Conservation (phyloP, 2,329 filamentous ascomycete genomes). For the Penicillium sp. region DNA sequence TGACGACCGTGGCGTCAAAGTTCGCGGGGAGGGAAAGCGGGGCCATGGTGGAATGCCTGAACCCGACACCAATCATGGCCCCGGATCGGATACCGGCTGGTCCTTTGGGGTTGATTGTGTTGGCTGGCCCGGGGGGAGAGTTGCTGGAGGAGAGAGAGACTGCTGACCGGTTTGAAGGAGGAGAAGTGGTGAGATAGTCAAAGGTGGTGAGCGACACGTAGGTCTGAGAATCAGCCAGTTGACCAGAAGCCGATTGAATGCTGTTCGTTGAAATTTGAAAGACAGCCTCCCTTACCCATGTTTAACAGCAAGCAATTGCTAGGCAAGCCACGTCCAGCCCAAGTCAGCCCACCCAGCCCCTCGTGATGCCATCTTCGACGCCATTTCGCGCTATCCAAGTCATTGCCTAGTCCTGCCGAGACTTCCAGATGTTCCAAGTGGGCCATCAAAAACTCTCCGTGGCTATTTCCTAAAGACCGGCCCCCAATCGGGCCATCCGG, state of each 20-base stretch:
- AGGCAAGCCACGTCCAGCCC: neutral
- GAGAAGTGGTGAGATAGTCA: neutral
- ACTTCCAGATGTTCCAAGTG: neutral
- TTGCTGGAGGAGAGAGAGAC: neutral
- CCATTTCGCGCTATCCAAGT: neutral
- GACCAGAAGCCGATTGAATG: no score
- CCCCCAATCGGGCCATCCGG: constrained; percentile 12
- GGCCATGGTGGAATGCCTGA: neutral
- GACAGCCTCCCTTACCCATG: no score
- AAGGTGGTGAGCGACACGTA: neutral
- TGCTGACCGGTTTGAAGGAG: neutral
- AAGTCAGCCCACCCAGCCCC: neutral
- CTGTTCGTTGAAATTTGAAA: no score
- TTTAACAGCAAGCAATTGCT: neutral
- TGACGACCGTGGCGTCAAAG: neutral
- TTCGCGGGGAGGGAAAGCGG: neutral
- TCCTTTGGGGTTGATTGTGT: neutral
- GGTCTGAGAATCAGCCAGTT: no score
- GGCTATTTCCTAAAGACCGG: constrained; percentile 5
- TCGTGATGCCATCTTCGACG: neutral
- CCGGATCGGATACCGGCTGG: neutral
- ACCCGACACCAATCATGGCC: neutral
- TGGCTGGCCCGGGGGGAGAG: no score
- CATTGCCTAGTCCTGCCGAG: neutral
- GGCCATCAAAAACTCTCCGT: neutral